Percentiles rank a stretch among this genome's conserved stretches.
Evolutionary conservation across 129 eudicot genomes (phyloP).

Genomic region (Rutidosis leptorrhynchoides): DNA sequence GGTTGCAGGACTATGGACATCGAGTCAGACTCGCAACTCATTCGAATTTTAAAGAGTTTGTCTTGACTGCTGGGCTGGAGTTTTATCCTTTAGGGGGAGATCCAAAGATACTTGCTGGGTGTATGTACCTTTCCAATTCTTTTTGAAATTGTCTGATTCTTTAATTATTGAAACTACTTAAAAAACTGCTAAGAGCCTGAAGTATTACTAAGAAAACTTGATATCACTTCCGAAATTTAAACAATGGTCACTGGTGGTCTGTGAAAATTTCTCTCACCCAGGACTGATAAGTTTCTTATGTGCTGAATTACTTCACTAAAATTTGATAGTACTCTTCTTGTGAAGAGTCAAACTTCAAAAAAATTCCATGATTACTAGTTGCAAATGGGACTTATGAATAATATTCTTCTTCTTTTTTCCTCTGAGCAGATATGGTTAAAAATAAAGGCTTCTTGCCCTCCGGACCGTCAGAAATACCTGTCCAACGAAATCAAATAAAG

Average conservation of each 20-base stretch:
- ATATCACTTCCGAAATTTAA: too few relatives aligned
- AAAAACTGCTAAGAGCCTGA: conserved; percentile 5
- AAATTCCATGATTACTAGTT: too few relatives aligned
- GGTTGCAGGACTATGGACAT: conserved; percentile 92
- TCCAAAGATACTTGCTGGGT: conserved; percentile 96
- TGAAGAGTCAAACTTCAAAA: too few relatives aligned
- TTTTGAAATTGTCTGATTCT: too few relatives aligned
- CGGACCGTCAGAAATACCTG: conserved; percentile 94
- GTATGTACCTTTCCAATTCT: conserved; percentile 75
- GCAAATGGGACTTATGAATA: conserved; percentile 16
- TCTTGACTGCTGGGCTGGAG: conserved; percentile 97
- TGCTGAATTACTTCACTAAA: too few relatives aligned
- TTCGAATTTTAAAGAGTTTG: conserved; percentile 93
- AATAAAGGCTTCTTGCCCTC: conserved; percentile 99
- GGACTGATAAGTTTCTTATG: too few relatives aligned
- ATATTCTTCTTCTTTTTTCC: too few relatives aligned
- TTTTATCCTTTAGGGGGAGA: conserved; percentile 99
- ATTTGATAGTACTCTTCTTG: too few relatives aligned
- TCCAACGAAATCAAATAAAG: conserved; percentile 84
- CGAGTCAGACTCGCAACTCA: conserved; percentile 98
- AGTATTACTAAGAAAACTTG: conserved; percentile 1
- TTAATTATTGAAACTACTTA: too few relatives aligned
- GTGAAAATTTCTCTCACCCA: too few relatives aligned
- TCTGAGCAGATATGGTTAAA: conserved; percentile 82
- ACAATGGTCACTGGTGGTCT: too few relatives aligned